A percentile compares a stretch with the other conserved stretches of the same genome.
Evolutionary conservation across 371 early-diverging fungal species (phyloP).

Genomic region (Mortierella sp.): DNA sequence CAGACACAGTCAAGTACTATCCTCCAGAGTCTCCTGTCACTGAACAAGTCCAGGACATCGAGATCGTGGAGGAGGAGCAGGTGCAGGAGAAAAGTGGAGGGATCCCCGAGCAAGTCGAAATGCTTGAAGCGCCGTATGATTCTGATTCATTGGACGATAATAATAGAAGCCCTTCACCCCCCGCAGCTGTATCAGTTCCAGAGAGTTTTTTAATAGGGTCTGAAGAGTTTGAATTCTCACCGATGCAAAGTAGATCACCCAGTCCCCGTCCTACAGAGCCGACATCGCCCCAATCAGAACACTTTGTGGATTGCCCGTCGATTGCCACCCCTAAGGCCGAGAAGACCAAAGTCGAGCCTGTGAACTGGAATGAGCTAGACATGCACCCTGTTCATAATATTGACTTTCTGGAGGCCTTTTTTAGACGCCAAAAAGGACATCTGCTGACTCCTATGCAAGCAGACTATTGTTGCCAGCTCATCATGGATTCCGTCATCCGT

Average conservation of each 20-base stretch:
- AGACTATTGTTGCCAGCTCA: slow-evolving; percentile 21
- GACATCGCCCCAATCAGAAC: slow-evolving; percentile 13
- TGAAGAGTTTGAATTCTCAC: slow-evolving; percentile 33
- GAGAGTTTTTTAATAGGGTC: slow-evolving; percentile 6
- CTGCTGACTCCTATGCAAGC: slow-evolving; percentile 30
- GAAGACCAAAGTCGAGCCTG: not conserved
- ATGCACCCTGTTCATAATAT: slow-evolving; percentile 17
- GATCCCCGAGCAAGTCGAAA: not conserved
- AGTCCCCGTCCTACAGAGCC: not conserved
- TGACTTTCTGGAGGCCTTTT: slow-evolving; percentile 33
- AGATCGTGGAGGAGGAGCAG: not conserved
- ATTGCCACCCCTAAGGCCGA: slow-evolving; percentile 20
- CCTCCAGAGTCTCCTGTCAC: slow-evolving; percentile 27
- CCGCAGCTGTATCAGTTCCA: slow-evolving; percentile 1
- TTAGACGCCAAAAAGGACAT: slow-evolving; percentile 23
- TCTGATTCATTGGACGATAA: slow-evolving; percentile 1
- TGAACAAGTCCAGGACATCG: not conserved
- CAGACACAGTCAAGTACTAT: slow-evolving; percentile 38
- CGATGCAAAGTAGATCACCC: slow-evolving; percentile 24
- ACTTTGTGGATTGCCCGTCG: slow-evolving; percentile 22
- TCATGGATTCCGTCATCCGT: slow-evolving; percentile 36
- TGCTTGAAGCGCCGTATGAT: not conserved
- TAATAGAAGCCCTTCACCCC: slow-evolving; percentile 17
- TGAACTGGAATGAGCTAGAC: not conserved
- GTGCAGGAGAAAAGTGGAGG: slow-evolving; percentile 4